Conservation (phyloP, 2,329 filamentous ascomycete species). For the Phialocephala sp. region DNA sequence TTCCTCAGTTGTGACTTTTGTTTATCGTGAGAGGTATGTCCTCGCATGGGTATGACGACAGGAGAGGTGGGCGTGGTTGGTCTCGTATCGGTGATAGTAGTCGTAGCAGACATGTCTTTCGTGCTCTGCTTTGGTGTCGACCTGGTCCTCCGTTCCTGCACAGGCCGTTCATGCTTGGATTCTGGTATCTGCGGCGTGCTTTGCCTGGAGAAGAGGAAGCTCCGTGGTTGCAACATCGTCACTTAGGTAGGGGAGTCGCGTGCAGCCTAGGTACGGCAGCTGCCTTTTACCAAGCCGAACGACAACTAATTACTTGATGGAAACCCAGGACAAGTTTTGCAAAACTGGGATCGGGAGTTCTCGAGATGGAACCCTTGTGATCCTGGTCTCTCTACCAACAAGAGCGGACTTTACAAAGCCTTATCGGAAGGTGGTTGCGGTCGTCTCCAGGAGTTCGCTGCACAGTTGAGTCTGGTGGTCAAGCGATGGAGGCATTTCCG, state of each 20-base stretch:
- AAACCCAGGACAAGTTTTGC: conserved; percentile 6
- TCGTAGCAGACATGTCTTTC: conserved; percentile 18
- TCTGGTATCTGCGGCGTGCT: conserved; percentile 25
- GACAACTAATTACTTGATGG: conserved; percentile 17
- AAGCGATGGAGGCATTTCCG: neutral
- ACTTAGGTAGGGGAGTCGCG: conserved; percentile 22
- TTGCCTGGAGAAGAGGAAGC: conserved; percentile 36
- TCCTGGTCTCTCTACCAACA: neutral
- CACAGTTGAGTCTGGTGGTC: conserved; percentile 27
- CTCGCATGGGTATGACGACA: conserved; percentile 40
- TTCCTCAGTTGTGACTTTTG: conserved; percentile 34
- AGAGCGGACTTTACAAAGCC: neutral
- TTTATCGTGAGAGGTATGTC: conserved; percentile 30
- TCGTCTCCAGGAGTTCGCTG: conserved; percentile 23
- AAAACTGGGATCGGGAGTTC: conserved; percentile 2
- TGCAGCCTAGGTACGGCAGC: conserved; percentile 22
- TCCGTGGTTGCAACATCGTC: conserved; percentile 38
- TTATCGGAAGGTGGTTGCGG: conserved; percentile 29
- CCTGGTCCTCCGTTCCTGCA: conserved; percentile 24
- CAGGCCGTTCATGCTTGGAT: conserved; percentile 27
- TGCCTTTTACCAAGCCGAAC: conserved; percentile 18
- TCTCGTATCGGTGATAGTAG: conserved; percentile 25
- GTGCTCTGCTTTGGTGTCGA: conserved; percentile 21
- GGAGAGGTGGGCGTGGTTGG: conserved; percentile 39
- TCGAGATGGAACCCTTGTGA: neutral